Conservation (phyloP, 345 rosid genomes). For the Iberis pinnata region DNA sequence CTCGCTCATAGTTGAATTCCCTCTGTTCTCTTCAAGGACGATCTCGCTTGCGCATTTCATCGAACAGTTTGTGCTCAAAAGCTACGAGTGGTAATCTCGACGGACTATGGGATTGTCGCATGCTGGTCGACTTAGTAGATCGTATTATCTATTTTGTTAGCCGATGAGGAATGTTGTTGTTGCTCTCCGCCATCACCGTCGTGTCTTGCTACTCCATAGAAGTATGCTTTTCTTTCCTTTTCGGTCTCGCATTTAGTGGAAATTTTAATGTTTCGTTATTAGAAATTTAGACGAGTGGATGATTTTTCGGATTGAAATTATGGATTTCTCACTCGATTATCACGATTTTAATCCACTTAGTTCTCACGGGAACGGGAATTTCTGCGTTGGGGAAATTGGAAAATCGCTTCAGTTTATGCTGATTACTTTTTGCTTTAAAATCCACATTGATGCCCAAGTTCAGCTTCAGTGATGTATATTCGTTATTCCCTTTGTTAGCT, state of each 20-base stretch:
- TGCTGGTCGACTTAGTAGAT: constrained; percentile 9
- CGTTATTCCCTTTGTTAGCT: neutral
- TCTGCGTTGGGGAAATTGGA: neutral
- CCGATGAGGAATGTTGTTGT: constrained; percentile 61
- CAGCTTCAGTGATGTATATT: no score
- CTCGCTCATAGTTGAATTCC: neutral
- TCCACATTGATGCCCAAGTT: no score
- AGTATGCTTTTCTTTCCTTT: constrained; percentile 20
- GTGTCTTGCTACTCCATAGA: constrained; percentile 30
- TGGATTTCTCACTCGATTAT: constrained; percentile 1
- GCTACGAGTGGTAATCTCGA: neutral
- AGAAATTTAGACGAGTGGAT: neutral
- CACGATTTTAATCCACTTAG: constrained; percentile 9
- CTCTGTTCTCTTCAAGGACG: constrained; percentile 1
- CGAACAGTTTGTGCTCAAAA: constrained; percentile 35
- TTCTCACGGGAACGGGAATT: neutral
- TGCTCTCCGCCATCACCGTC: constrained; percentile 49
- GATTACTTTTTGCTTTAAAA: constrained; percentile 8
- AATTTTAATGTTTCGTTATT: neutral
- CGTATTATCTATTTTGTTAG: constrained; percentile 20
- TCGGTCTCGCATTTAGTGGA: neutral
- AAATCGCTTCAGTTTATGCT: no score
- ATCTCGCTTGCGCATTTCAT: constrained; percentile 37
- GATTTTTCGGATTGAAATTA: constrained; percentile 2
- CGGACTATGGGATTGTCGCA: constrained; percentile 12